Percentiles rank a stretch among this genome's conserved stretches.
Conservation (phyloP, 1,139 yeast species). For the Chernovozyma aurita region DNA sequence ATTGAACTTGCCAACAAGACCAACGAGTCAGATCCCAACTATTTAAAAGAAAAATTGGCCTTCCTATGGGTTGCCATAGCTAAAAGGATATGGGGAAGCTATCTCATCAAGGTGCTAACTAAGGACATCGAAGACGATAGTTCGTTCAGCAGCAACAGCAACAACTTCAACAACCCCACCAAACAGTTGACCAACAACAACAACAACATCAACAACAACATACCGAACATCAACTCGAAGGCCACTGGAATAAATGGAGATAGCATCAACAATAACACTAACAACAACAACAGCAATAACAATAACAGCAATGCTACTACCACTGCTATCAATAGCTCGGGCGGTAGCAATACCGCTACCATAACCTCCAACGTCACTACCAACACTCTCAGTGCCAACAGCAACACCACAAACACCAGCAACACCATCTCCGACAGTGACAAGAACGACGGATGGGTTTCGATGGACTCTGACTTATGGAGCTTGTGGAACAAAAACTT, state of each 20-base stretch:
- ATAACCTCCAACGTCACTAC: neutral
- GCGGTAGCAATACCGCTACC: neutral
- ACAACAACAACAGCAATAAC: conserved; percentile 9
- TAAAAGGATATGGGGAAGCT: conserved; percentile 87
- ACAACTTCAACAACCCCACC: neutral
- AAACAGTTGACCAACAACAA: conserved; percentile 1
- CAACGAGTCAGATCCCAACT: conserved; percentile 73
- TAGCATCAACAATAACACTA: conserved; percentile 9
- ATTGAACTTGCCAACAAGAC: conserved; percentile 68
- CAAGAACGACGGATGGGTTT: conserved; percentile 72
- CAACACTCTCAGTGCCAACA: conserved; percentile 5
- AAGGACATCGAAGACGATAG: conserved; percentile 2
- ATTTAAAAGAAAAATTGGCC: conserved; percentile 83
- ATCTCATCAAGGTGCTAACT: conserved; percentile 24
- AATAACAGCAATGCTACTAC: neutral
- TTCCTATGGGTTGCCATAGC: conserved; percentile 89
- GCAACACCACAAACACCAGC: conserved; percentile 10
- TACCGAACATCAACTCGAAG: conserved; percentile 1
- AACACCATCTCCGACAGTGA: conserved; percentile 32
- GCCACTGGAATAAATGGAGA: conserved; percentile 1
- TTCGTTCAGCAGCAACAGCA: neutral
- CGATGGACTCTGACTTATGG: conserved; percentile 78
- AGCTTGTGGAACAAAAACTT: conserved; percentile 67
- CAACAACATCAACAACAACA: neutral
- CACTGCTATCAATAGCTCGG: neutral